Evolutionary conservation across 352 stramenopile genomes (phyloP), one percentile per base, ranked within the genome.

Genomic region (Phytophthora ramorum): DNA sequence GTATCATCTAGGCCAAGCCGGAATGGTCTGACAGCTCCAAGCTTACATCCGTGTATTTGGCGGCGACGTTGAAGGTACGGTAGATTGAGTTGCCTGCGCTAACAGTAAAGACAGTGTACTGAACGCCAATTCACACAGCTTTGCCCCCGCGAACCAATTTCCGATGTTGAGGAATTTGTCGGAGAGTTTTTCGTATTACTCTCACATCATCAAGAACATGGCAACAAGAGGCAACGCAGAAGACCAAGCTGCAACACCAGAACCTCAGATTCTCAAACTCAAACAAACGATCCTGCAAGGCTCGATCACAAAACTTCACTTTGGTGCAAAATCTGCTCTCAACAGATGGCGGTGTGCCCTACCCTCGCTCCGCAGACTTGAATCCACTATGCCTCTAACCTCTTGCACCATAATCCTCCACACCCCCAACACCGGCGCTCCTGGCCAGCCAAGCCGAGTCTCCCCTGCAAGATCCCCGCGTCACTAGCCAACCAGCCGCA

Each of bases 61-160:
- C 92, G 76, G 96, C 96, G 28, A 81, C 78, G 78, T 98, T 98
- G 80, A 90, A 99, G 43, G 98, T 89, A 57, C 97, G 84, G 66
- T 99, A 99, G 66, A 95, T 79, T 13, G 69, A 91, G 73, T 98
- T 98, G 6, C 96, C 96, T 2, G 98, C 75, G 30, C 93, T n/a
- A n/a, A n/a, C n/a, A n/a, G n/a, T 96, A 86, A 99, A 99, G 14
- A 66, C 24, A n/a, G n/a, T n/a, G n/a, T n/a, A n/a, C n/a, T n/a
- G n/a, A n/a, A n/a, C n/a, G n/a, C n/a, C n/a, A n/a, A n/a, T n/a
- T n/a, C n/a, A n/a, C n/a, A n/a, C n/a, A n/a, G n/a, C n/a, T n/a
- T n/a, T n/a, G n/a, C n/a, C 24, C 24, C 4, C 24, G 24, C 24
- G 24, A 28, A 28, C 24, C 24, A 28, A 28, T 28, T 28, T 28